Evolutionary conservation across 2,329 filamentous ascomycete genomes (phyloP).

Genomic region (Fusarium sacchari): DNA sequence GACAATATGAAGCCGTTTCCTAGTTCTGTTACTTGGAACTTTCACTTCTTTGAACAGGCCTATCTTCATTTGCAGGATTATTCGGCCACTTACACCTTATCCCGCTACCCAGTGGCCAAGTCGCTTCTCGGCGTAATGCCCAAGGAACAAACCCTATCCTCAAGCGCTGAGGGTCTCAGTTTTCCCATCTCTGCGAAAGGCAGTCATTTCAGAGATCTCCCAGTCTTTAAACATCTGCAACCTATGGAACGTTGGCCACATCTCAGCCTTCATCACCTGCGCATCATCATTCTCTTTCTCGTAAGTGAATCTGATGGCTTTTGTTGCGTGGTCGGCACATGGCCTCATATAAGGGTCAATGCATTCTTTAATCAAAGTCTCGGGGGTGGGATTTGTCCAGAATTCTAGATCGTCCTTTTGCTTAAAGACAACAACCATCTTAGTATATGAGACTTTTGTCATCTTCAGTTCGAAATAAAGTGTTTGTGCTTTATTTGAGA

Average conservation of each 20-base stretch:
- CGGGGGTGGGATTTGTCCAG: not conserved
- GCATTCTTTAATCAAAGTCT: not conserved
- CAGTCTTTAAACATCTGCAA: not conserved
- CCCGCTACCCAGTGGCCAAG: rapidly evolving
- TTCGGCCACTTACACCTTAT: rapidly evolving
- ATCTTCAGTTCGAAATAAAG: rapidly evolving
- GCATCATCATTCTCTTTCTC: not conserved
- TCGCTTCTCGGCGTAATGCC: rapidly evolving
- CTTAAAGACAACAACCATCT: not conserved
- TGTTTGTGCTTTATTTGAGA: rapidly evolving
- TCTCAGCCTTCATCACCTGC: not conserved
- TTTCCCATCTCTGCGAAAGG: not conserved
- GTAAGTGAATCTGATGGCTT: not conserved
- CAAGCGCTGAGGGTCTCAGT: not conserved
- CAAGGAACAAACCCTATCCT: rapidly evolving
- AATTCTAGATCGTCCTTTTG: not conserved
- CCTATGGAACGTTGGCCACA: not conserved
- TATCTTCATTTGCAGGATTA: rapidly evolving
- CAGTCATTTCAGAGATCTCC: not conserved
- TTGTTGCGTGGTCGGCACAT: not conserved
- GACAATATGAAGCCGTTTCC: rapidly evolving
- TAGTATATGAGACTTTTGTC: not conserved
- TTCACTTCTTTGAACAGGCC: not conserved
- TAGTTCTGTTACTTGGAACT: rapidly evolving
- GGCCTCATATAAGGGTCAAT: not conserved